Conservation (phyloP, 2,329 filamentous ascomycete species). For the Pseudopyricularia javanii region DNA sequence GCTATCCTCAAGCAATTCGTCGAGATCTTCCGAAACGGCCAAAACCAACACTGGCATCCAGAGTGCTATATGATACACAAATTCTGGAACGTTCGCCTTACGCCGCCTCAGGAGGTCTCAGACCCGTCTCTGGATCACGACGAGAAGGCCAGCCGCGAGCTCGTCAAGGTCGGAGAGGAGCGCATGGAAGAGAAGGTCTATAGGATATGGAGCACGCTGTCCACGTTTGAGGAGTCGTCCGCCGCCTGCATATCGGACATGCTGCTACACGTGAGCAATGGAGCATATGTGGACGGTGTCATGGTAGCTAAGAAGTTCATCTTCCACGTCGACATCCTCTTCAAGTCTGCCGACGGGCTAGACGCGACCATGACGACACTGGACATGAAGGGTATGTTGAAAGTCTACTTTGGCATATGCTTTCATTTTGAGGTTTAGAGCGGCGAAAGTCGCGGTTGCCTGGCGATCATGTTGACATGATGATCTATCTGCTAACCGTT, state of each 20-base stretch:
- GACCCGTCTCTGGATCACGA: constrained; percentile 11
- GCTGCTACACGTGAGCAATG: constrained; percentile 96
- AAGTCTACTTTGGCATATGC: not conserved
- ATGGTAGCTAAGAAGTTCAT: constrained; percentile 95
- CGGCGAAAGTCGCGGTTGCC: not conserved
- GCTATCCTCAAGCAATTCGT: constrained; percentile 98
- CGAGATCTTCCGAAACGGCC: constrained; percentile 93
- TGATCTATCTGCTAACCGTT: not conserved
- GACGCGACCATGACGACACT: constrained; percentile 58
- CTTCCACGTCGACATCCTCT: constrained; percentile 86
- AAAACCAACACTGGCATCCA: constrained; percentile 98
- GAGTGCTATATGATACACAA: constrained; percentile 99
- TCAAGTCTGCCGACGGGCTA: constrained; percentile 75
- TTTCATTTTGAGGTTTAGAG: too few species aligned
- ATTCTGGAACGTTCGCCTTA: constrained; percentile 94
- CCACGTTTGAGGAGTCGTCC: constrained; percentile 93
- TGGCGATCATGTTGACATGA: not conserved
- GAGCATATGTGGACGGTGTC: constrained; percentile 88
- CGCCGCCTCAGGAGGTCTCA: constrained; percentile 41
- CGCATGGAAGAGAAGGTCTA: constrained; percentile 96
- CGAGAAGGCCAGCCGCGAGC: constrained; percentile 53
- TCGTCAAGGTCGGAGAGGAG: constrained; percentile 77
- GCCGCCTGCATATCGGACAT: constrained; percentile 98
- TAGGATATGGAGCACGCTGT: constrained; percentile 94
- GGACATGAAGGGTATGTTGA: constrained; percentile 59